Evolutionary conservation across 805 yeast species (phyloP), one percentile per base, ranked within the genome.

Genomic region (Kluyveromyces nonfermentans): DNA sequence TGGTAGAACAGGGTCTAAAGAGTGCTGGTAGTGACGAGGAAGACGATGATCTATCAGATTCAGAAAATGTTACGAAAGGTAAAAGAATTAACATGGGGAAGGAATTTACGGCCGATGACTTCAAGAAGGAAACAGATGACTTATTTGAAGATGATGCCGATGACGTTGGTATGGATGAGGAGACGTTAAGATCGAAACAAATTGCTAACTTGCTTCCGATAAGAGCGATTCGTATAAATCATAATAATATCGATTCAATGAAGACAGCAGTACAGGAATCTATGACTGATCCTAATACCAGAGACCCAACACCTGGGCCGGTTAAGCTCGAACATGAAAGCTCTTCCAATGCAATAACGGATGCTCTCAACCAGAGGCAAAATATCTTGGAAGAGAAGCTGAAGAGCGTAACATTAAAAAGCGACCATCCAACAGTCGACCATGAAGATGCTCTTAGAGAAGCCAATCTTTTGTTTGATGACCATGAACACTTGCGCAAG

Each of bases 61-160:
- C 49, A 7, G 55, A 51, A 10, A 40, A 40, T 14, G 33, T 54
- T 59, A 15, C 37, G 14, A 30, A 44, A 4, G 46, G 45, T 30
- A 49, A 77, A 3, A 74, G 65, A 53, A 78, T 81, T 49, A 74
- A 82, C 60, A 79, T 82, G 84, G 78, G 77, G 44, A 72, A 73
- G 53, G 81, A 74, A 40, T 78, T 77, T 49, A 65, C 64, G 22
- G 70, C 75, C 51, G 74, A 69, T 18, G 77, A 53, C 21, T 38
- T 50, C 21, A 35, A 39, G 21, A 47, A 48, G 16, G 48, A 46
- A 18, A 45, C 46, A 3, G 53, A 49, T n/a, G 55, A 54, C 1
- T 48, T 45, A 8, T 52, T 48, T 7, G 46, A 41, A 14, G 58
- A 50, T 21, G 54, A 43, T 7, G 48, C 44, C 14, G 54, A 51